These are phyloP conservation scores for Helianthus annuus DNA, from an alignment of 129 eudicot species.

Conservation along the genomic window DNA sequence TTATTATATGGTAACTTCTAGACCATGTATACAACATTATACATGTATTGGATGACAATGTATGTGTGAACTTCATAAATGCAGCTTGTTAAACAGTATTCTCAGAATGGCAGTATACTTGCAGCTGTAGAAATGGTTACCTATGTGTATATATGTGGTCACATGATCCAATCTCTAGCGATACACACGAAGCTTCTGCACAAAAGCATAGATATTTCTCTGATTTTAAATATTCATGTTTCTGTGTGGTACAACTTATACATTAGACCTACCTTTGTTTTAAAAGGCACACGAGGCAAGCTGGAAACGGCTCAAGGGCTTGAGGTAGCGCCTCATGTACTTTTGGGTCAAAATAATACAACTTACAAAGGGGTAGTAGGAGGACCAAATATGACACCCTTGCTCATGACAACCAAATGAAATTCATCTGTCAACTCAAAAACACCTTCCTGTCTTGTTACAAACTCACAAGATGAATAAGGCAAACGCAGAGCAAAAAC, in stretches of 20 bases:
- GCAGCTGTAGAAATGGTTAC: not conserved
- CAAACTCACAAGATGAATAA: slow-evolving; percentile 66
- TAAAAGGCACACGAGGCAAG: too few species aligned
- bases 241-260: not conserved
- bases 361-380: not conserved
- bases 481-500: slow-evolving; percentile 90
- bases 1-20: slow-evolving; percentile 32
- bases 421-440: slow-evolving; percentile 53
- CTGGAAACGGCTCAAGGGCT: too few species aligned
- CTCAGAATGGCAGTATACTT: slow-evolving; percentile 14
- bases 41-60: slow-evolving; percentile 28
- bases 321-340: too few species aligned
- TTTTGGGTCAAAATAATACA: not conserved
- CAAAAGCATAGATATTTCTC: not conserved
- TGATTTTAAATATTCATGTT: not conserved
- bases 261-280: not conserved
- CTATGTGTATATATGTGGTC: not conserved
- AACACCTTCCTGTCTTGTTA: slow-evolving; percentile 63
- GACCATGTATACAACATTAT: slow-evolving; percentile 27
- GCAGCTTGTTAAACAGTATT: slow-evolving; percentile 31
- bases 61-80: slow-evolving; percentile 27
- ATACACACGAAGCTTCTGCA: slow-evolving; percentile 4
- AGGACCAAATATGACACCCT: too few species aligned
- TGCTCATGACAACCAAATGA: not conserved
- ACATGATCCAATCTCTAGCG: not conserved